Base-by-base conservation (phyloP, 371 early-diverging fungal species). In the Mortierella sp. region DNA sequence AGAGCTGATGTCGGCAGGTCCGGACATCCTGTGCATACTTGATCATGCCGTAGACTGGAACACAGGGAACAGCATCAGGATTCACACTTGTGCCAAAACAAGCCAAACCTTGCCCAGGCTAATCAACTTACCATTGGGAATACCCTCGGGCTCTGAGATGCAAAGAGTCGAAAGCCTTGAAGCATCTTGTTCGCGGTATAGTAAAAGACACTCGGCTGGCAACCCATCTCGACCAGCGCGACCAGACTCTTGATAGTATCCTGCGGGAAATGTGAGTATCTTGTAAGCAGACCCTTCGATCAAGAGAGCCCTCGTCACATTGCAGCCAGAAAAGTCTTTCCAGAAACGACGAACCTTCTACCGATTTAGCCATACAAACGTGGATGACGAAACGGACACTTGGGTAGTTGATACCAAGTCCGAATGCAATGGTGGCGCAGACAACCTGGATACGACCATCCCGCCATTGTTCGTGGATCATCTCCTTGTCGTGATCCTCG, bases 181-280 rank as follows among this genome's bases (percentile, higher is more conserved):
- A 6, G 87, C 88, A 80, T 92, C 93, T 29, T 81, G 76, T 2
- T 86, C 83, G 9, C 89, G 85, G 66, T 94, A 95, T 58, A 90
- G 91, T 29, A 96, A 60, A 0, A 95, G 72, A 71, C 95, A 96
- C 25, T 90, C 88, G 4, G 92, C 91, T 0, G 67, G 78, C 47
- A 81, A 40, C 1, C 93, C 93, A 67, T 92, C 92, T 27, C 92
- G 81, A 60, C 95, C 97, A 24, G 96, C 97, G 51, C 97, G 83
- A 1, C 97, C 97, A 16, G 92, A 92, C 74, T 97, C 97, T 81
- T 97, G 96, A 66, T 97, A 97, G 81, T 95, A 96, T 7, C 69
- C 73, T 73, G 39, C 24, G 48, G 16, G 44, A 43, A 9, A 4
- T 9, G 4, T 14, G 41, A 41, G 37, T 3, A 17, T 17, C 19